phyloP scores from a whole-genome alignment of 176 grass and related monocot genomes.

The Zoysia japonica region DNA sequence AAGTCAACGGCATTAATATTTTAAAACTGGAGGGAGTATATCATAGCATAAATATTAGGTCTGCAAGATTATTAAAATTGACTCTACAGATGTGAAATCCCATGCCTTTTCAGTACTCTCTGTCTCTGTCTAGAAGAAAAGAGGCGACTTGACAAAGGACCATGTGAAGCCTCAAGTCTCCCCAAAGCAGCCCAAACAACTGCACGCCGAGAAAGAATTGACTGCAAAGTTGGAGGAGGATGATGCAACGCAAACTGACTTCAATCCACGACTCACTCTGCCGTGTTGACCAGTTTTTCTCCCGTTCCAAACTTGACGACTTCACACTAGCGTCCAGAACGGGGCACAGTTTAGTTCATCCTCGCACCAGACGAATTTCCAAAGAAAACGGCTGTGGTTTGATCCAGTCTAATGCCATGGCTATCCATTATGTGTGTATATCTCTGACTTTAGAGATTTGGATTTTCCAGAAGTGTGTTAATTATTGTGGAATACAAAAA shows the following conservation, averaged over 20 bases:
- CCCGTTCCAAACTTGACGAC: conserved; percentile 16
- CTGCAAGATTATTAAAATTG: too few species aligned
- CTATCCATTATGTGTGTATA: not conserved
- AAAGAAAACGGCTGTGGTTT: conserved; percentile 10
- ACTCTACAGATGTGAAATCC: too few species aligned
- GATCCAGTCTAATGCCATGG: conserved; percentile 26
- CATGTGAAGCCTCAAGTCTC: conserved; percentile 24
- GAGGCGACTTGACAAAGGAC: not conserved
- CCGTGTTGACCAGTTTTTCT: conserved; percentile 38
- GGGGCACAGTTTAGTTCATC: not conserved
- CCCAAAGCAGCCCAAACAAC: not conserved
- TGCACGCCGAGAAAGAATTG: not conserved
- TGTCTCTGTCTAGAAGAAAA: not conserved
- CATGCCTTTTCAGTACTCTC: too few species aligned
- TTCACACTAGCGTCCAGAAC: conserved; percentile 30
- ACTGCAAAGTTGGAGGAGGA: conserved; percentile 23
- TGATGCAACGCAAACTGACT: conserved; percentile 26
- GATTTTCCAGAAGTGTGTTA: not conserved
- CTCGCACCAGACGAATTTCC: conserved; percentile 20
- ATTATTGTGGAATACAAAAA: not conserved
- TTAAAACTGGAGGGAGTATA: too few species aligned
- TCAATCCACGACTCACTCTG: conserved; percentile 26
- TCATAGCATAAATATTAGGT: too few species aligned
- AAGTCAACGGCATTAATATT: too few species aligned
- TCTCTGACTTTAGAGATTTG: not conserved